Base-by-base conservation (phyloP, 805 yeast genomes). In the Henningerozyma blattae region DNA sequence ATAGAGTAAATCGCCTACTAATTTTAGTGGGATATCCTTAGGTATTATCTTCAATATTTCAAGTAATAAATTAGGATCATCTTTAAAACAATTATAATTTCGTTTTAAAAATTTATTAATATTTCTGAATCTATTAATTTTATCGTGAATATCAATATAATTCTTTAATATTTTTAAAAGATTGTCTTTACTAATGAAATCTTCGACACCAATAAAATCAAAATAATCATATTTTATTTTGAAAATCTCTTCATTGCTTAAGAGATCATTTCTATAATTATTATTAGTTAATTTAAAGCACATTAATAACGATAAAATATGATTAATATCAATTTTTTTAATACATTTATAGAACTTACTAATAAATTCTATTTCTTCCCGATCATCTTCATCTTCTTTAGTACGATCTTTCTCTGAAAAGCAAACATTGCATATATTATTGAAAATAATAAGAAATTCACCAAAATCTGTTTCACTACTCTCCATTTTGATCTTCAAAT, bases 151-250 rank as follows among this genome's bases (percentile, higher is more conserved):
- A n/a, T n/a, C n/a, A 15, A 40, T 15, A 28, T 51, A 53, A 27
- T 43, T 46, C 5, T 31, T 31, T 9, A 52, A 32, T 4, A 53
- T 41, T 15, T 33, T 32, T 13, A 42, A 16, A 22, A 51, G 35
- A 17, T 44, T 45, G 3, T 32, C 37, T 10, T 35, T 25, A 5
- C 22, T 42, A 1, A 45, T 24, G 2, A 17, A 36, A 15, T 24
- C 27, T 26, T 55, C 56, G 7, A 55, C 39, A 8, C 40, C 41
- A 15, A 36, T 29, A 32, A 50, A 55, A 37, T 52, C 59, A 39
- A 48, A 48, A 33, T 39, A 42, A 9, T 43, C 29, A 31, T 48
- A 19, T 13, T 35, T 42, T 13, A 43, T 34, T 2, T 46, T 39
- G 10, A 52, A 39, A 17, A 40, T 30, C 16, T 41, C 38, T 7